These are phyloP conservation scores for Tulasnella calospora DNA, from an alignment of 768 basidiomycete species.

Conservation along the genomic window DNA sequence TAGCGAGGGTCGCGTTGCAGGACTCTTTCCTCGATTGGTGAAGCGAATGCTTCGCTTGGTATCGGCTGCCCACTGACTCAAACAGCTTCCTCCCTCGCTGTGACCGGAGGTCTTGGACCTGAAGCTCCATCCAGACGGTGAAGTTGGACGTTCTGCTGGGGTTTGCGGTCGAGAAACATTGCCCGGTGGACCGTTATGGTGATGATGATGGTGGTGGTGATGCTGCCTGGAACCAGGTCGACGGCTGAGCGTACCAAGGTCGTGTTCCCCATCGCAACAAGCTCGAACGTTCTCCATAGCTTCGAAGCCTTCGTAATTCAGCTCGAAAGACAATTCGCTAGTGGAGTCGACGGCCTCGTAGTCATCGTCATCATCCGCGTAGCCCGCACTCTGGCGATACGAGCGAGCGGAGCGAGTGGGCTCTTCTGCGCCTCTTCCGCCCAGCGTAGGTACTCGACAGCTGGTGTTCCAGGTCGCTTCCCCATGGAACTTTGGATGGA, in stretches of 20 bases:
- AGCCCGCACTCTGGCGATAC: slow-evolving; percentile 35
- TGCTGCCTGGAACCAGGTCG: slow-evolving; percentile 41
- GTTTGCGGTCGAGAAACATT: slow-evolving; percentile 13
- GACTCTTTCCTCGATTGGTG: slow-evolving; percentile 6
- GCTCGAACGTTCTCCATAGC: slow-evolving; percentile 93
- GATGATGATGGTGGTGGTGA: slow-evolving; percentile 60
- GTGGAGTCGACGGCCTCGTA: slow-evolving; percentile 41
- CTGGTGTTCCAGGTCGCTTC: slow-evolving; percentile 86
- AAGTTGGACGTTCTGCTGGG: slow-evolving; percentile 20
- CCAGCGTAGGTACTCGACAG: slow-evolving; percentile 84
- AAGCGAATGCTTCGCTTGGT: slow-evolving; percentile 23
- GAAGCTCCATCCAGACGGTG: slow-evolving; percentile 23
- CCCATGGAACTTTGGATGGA: slow-evolving; percentile 68
- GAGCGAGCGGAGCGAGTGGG: slow-evolving; percentile 57
- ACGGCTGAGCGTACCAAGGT: slow-evolving; percentile 56
- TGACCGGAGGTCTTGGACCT: slow-evolving; percentile 12
- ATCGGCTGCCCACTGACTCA: slow-evolving; percentile 22
- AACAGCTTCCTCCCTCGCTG: slow-evolving; percentile 18
- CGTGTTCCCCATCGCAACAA: slow-evolving; percentile 83
- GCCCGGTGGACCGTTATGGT: neutral
- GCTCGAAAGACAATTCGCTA: slow-evolving; percentile 74
- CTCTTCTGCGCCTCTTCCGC: slow-evolving; percentile 65
- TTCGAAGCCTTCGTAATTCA: slow-evolving; percentile 77
- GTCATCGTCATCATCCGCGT: slow-evolving; percentile 32
- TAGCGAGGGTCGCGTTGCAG: slow-evolving; percentile 7